A percentile compares a stretch with the other conserved stretches of the same genome.
phyloP scores from a whole-genome alignment of 352 stramenopile species.

The Pythium sukuiense region DNA sequence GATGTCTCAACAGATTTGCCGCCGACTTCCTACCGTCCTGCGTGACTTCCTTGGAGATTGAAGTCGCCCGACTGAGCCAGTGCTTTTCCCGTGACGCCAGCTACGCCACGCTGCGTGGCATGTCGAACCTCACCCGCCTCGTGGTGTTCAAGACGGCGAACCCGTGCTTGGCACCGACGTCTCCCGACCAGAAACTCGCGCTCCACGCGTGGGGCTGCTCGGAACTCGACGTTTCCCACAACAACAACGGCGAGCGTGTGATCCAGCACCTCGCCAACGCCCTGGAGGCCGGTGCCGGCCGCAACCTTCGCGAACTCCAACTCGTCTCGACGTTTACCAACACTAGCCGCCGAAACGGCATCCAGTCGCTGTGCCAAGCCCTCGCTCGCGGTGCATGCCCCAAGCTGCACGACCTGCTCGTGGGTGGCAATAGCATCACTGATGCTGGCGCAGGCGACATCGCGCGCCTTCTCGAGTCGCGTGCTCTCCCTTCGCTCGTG shows the following conservation, averaged over 20 bases:
- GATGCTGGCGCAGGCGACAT: constrained; percentile 55
- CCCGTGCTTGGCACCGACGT: constrained; percentile 21
- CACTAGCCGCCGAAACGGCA: constrained; percentile 52
- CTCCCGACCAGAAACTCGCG: constrained; percentile 30
- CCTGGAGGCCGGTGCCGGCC: constrained; percentile 38
- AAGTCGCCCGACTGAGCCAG: constrained; percentile 45
- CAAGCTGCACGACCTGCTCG: constrained; percentile 49
- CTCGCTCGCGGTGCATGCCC: constrained; percentile 50
- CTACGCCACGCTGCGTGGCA: constrained; percentile 36
- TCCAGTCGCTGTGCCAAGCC: constrained; percentile 41
- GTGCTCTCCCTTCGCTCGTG: constrained; percentile 35
- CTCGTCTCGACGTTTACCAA: constrained; percentile 75
- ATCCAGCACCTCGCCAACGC: constrained; percentile 44
- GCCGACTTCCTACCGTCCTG: constrained; percentile 51
- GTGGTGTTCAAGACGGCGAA: constrained; percentile 47
- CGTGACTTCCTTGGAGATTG: constrained; percentile 45
- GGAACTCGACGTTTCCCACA: constrained; percentile 53
- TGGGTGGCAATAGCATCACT: constrained; percentile 67
- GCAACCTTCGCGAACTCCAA: constrained; percentile 51
- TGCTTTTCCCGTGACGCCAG: constrained; percentile 22
- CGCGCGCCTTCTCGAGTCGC: constrained; percentile 40
- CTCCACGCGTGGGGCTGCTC: constrained; percentile 66
- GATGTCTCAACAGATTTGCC: constrained; percentile 51
- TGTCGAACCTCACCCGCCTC: constrained; percentile 61
- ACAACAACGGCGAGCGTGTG: constrained; percentile 54